phyloP scores from a whole-genome alignment of 2,329 filamentous ascomycete species.

The Fusarium sp. region DNA sequence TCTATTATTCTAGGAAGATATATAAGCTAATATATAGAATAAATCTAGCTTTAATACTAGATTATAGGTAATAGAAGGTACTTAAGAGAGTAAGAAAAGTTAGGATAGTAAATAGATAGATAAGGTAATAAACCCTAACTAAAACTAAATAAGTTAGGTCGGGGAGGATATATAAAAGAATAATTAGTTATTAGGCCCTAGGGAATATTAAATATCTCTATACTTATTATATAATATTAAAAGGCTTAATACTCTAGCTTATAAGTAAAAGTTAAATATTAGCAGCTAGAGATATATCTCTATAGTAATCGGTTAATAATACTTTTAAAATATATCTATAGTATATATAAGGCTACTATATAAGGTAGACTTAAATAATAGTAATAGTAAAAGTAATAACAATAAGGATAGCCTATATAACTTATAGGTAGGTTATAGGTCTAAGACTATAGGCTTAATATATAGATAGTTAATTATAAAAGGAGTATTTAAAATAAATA shows the following conservation, averaged over 20 bases:
- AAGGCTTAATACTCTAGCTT: too few relatives aligned
- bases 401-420: background rate
- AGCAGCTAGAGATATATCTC: slow-evolving; percentile 7
- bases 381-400: background rate
- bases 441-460: background rate
- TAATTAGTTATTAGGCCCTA: background rate
- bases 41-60: background rate
- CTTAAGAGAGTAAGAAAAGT: background rate
- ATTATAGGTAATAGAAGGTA: background rate
- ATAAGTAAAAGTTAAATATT: background rate
- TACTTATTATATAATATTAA: background rate
- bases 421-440: background rate
- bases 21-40: background rate
- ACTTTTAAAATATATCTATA: slow-evolving; percentile 4
- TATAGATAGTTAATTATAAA: background rate
- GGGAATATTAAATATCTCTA: background rate
- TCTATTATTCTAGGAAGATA: slow-evolving; percentile 1
- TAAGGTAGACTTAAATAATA: slow-evolving; percentile 8
- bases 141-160: background rate
- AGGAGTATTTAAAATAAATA: background rate
- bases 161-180: background rate
- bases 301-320: background rate
- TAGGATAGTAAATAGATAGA: background rate
- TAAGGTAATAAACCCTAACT: background rate
- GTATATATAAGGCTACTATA: background rate